phyloP scores from a whole-genome alignment of 768 basidiomycete species.

The Suillus hirtellus region DNA sequence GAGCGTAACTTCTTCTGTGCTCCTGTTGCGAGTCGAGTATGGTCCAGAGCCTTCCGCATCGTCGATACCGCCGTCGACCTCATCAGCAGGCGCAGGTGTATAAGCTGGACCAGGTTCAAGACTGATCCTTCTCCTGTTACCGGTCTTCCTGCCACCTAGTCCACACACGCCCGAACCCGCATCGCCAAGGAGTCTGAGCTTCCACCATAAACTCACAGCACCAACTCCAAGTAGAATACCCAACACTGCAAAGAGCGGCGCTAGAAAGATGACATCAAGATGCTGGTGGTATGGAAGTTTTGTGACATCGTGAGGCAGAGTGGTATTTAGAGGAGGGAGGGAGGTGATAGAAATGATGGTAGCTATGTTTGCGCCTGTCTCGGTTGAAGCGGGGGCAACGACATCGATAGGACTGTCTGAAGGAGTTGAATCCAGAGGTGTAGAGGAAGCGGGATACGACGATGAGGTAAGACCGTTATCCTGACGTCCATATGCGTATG shows the following conservation, averaged over 20 bases:
- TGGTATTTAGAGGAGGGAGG: constrained; percentile 27
- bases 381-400: constrained; percentile 9
- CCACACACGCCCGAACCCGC: neutral
- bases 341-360: constrained; percentile 36
- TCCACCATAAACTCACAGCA: constrained; percentile 12
- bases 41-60: constrained; percentile 16
- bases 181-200: constrained; percentile 12
- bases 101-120: constrained; percentile 30
- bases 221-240: constrained; percentile 28
- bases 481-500: neutral
- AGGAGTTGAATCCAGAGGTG: neutral
- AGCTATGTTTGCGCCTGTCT: constrained; percentile 13
- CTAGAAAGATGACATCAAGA: constrained; percentile 28
- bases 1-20: constrained; percentile 31
- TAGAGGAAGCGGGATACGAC: neutral
- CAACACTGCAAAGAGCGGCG: constrained; percentile 27
- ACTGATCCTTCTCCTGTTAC: constrained; percentile 12
- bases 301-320: constrained; percentile 15
- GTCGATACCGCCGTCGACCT: constrained; percentile 14
- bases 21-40: constrained; percentile 4
- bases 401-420: neutral
- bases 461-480: neutral
- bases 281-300: constrained; percentile 24
- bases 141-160: neutral
- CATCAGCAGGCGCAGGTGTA: constrained; percentile 16